phyloP scores from a whole-genome alignment of 1,284 basidiomycete genomes.

The Trametes pubescens region DNA sequence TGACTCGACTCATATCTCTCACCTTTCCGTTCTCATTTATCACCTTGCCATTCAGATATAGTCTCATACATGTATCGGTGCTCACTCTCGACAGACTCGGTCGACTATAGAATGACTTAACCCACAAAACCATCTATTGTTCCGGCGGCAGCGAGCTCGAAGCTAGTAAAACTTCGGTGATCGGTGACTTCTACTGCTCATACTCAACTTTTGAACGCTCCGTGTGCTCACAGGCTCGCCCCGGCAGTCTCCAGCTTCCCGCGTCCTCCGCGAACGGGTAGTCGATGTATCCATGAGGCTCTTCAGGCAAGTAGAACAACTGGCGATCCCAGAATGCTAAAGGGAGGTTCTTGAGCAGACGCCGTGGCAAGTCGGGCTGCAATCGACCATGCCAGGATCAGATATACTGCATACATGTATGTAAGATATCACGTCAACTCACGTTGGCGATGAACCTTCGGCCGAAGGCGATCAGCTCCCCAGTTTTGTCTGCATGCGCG shows the following conservation, averaged over 20 bases:
- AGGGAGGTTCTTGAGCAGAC: slow-evolving; percentile 43
- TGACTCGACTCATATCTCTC: neutral
- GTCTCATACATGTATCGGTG: neutral
- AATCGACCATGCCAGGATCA: neutral
- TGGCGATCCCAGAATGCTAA: slow-evolving; percentile 34
- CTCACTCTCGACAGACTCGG: neutral
- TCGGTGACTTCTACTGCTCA: neutral
- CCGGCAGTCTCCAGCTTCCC: too few relatives aligned
- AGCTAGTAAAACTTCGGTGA: too few relatives aligned
- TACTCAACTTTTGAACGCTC: neutral
- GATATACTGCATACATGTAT: neutral
- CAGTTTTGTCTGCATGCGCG: slow-evolving; percentile 40
- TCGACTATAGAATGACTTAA: neutral
- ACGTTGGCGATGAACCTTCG: slow-evolving; percentile 56
- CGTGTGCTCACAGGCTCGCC: neutral
- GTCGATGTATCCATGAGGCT: slow-evolving; percentile 45
- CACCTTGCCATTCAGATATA: neutral
- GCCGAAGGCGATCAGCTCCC: slow-evolving; percentile 54
- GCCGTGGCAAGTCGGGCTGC: slow-evolving; percentile 57
- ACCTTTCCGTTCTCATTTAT: neutral
- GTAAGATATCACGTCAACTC: slow-evolving; percentile 26
- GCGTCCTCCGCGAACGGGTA: slow-evolving; percentile 40
- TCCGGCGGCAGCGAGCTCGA: too few relatives aligned
- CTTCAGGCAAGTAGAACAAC: slow-evolving; percentile 39
- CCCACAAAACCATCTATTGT: too few relatives aligned